Evolutionary conservation across 768 basidiomycete species (phyloP), one percentile per base, ranked within the genome.

Genomic region (Trametopsis cervina): DNA sequence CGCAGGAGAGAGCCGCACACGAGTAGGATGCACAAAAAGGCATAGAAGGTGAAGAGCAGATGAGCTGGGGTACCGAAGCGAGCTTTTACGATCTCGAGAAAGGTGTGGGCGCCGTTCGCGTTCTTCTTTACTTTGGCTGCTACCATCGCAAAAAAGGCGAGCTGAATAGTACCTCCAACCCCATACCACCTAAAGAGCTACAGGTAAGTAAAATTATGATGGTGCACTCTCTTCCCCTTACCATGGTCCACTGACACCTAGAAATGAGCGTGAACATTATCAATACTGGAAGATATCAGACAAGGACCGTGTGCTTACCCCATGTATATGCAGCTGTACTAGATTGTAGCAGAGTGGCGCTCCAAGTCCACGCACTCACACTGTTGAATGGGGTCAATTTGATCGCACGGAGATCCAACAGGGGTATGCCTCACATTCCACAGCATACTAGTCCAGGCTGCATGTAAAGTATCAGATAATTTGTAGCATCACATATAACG

Each of bases 71-170:
- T 73, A 3, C 76, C 76, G 44, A 74, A 77, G 10, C 75, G 68
- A 0, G 63, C 65, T 49, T 72, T 69, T 26, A 76, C 74, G 26
- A 81, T 77, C 66, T 82, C 77, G 21, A 78, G 63, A 54, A 77
- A 80, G 0, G 78, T 82, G 53, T 75, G 75, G 0, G 77, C 77
- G 13, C 73, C 71, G 25, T 77, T 77, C 0, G 78, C 79, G 42
- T 80, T 80, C 67, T 71, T 71, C 59, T 81, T 82, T 10, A 80
- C 72, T 55, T 78, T 75, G 1, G 75, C 71, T 24, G 76, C 76
- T 4, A 77, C 61, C 66, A 74, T 72, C 26, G 69, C 73, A 47
- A 80, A 80, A 48, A 78, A 68, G 4, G 68, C 68, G 17, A 80
- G 69, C 56, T 78, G 76, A 18, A 76, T 73, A 0, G 77, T 79